Evolutionary conservation across 768 basidiomycete genomes (phyloP).

Genomic region (Calocera cornea): DNA sequence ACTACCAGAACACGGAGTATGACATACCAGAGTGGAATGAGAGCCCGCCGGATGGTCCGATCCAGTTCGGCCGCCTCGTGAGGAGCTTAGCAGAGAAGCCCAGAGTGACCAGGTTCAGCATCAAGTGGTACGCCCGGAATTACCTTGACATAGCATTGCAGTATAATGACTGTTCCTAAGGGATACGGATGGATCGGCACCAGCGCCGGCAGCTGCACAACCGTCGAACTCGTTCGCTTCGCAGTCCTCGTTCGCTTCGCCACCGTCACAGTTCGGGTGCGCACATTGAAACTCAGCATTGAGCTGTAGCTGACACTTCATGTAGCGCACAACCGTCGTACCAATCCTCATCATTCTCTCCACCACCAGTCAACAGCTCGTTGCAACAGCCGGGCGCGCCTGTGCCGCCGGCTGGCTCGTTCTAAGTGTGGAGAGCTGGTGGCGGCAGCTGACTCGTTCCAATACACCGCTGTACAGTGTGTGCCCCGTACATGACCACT

Average conservation of each 20-base stretch:
- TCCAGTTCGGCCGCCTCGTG: conserved; percentile 65
- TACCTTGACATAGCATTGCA: not conserved
- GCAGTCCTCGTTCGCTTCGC: not conserved
- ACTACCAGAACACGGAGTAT: conserved; percentile 98
- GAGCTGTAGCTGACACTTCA: not conserved
- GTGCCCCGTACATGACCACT: too few species aligned
- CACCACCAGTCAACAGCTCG: not conserved
- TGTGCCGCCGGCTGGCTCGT: not conserved
- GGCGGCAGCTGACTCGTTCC: too few species aligned
- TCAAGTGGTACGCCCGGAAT: conserved; percentile 22
- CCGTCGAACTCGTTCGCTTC: not conserved
- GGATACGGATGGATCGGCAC: not conserved
- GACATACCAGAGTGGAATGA: conserved; percentile 87
- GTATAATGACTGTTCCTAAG: not conserved
- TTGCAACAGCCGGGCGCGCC: not conserved
- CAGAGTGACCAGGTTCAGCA: conserved; percentile 63
- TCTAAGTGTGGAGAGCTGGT: not conserved
- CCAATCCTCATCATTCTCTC: not conserved
- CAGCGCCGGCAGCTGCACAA: not conserved
- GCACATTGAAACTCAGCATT: not conserved
- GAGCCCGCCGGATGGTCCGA: conserved; percentile 44
- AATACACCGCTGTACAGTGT: too few species aligned
- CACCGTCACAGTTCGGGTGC: not conserved
- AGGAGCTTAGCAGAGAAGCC: conserved; percentile 85
- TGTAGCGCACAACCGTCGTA: not conserved